These are phyloP conservation scores for Fusarium sp. DNA, from an alignment of 2,329 filamentous ascomycete genomes.

Conservation along the genomic window DNA sequence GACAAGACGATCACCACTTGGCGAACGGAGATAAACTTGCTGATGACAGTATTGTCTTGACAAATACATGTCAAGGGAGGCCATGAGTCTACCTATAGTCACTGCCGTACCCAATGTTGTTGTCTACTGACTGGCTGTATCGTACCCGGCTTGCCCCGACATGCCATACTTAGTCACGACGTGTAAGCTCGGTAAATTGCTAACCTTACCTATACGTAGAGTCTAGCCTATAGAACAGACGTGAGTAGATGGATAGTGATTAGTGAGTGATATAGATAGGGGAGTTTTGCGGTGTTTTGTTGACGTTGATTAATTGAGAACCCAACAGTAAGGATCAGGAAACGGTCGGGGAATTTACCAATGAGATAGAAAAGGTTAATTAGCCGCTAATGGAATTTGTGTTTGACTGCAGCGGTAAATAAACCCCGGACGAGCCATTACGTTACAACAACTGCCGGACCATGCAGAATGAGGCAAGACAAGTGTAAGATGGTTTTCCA, in stretches of 20 bases:
- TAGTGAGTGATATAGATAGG: slow-evolving; percentile 24
- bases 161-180: background rate
- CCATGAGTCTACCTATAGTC: background rate
- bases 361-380: slow-evolving; percentile 39
- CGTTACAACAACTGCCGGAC: slow-evolving; percentile 47
- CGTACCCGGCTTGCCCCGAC: background rate
- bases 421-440: slow-evolving; percentile 45
- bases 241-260: slow-evolving; percentile 37
- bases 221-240: slow-evolving; percentile 27
- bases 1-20: slow-evolving; percentile 24
- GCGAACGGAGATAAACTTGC: slow-evolving; percentile 36
- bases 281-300: slow-evolving; percentile 30
- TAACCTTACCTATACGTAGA: background rate
- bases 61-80: background rate
- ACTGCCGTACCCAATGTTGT: background rate
- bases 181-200: background rate
- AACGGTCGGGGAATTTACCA: slow-evolving; percentile 26
- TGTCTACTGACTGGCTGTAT: background rate
- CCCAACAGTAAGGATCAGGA: slow-evolving; percentile 10
- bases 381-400: slow-evolving; percentile 31
- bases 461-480: slow-evolving; percentile 48
- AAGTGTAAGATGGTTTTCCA: slow-evolving; percentile 41
- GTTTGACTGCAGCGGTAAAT: slow-evolving; percentile 30
- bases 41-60: slow-evolving; percentile 33
- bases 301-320: slow-evolving; percentile 17